These are phyloP conservation scores for Cytospora piceae DNA, from an alignment of 2,329 filamentous ascomycete genomes.

Conservation along the genomic window DNA sequence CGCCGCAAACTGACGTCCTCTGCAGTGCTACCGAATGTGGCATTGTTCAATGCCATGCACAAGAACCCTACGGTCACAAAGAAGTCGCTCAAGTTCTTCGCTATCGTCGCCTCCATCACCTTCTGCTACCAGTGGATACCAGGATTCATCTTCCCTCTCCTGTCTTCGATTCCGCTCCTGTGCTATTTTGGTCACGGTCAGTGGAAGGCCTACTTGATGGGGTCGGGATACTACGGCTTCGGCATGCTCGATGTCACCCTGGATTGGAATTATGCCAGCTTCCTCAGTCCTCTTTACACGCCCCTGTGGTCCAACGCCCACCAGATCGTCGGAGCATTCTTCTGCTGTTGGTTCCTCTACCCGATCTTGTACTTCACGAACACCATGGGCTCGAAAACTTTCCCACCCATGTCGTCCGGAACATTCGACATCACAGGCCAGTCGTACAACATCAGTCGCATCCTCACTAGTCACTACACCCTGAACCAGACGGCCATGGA, in stretches of 20 bases:
- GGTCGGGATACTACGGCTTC: constrained; percentile 38
- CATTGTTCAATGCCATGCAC: constrained; percentile 40
- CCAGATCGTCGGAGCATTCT: constrained; percentile 31
- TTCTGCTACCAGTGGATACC: constrained; percentile 41
- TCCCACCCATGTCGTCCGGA: constrained; percentile 34
- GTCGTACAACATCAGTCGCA: constrained; percentile 36
- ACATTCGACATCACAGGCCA: constrained; percentile 36
- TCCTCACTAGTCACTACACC: constrained; percentile 36
- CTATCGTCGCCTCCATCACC: constrained; percentile 33
- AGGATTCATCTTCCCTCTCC: constrained; percentile 38
- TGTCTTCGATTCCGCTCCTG: constrained; percentile 36
- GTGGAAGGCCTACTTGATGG: constrained; percentile 39
- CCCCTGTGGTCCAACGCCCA: constrained; percentile 34
- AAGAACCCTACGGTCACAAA: constrained; percentile 36
- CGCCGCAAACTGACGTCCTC: background rate
- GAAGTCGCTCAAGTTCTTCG: constrained; percentile 38
- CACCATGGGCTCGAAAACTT: constrained; percentile 32
- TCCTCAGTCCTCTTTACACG: constrained; percentile 33
- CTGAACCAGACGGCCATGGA: constrained; percentile 37
- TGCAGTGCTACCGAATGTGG: constrained; percentile 37
- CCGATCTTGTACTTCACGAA: constrained; percentile 35
- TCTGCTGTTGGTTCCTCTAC: constrained; percentile 33
- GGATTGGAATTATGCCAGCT: constrained; percentile 38
- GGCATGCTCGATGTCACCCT: constrained; percentile 38
- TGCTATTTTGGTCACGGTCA: constrained; percentile 40